Base-by-base conservation (phyloP, 2,329 filamentous ascomycete species). In the Pezicula rhizophila region DNA sequence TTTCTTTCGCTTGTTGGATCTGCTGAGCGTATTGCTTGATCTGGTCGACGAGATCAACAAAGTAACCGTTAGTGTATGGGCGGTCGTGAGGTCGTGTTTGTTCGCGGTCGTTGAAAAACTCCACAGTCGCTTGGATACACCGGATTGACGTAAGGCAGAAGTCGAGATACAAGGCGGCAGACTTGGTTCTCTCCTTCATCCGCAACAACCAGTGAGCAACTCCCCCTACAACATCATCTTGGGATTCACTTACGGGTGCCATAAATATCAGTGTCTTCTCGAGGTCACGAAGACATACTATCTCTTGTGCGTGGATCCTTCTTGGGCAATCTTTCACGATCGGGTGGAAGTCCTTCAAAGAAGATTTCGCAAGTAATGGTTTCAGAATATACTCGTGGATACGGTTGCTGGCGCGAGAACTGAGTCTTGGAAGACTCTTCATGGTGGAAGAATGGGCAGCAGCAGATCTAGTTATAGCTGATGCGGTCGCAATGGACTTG, bases 1-100 rank as follows among this genome's bases (percentile, higher is more conserved):
- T 82, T 62, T 85, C 79, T 63, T 89, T 84, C 57, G 84, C 80
- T 58, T 84, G 83, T 55, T 85, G 84, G 61, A 96, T 82, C 66
- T 93, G 87, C 62, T 84, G 80, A 52, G 89, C 91, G 80, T 96
- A 95, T 66, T 89, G 81, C 66, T 84, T 82, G 61, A 96, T 90
- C 79, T 96, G 91, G 67, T 95, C 89, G 67, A 95, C 85, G 53
- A 97, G 83, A 73, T 97, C 92, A 72, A 96, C 85, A 67, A 96
- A 96, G 72, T 97, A 97, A 66, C 89, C 89, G 78, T 87, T 89
- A 77, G 85, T 93, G 76, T 96, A 97, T 58, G 90, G 89, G 62
- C 87, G 84, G 69, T 97, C 92, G 69, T 81, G 76, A 52, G 88
- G 86, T 66, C 89, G 82, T 58, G 85, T 84, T 72, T 92, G 88